Evolutionary conservation across 768 basidiomycete genomes (phyloP), one percentile per base, ranked within the genome.

Genomic region (Gyrodon lividus): DNA sequence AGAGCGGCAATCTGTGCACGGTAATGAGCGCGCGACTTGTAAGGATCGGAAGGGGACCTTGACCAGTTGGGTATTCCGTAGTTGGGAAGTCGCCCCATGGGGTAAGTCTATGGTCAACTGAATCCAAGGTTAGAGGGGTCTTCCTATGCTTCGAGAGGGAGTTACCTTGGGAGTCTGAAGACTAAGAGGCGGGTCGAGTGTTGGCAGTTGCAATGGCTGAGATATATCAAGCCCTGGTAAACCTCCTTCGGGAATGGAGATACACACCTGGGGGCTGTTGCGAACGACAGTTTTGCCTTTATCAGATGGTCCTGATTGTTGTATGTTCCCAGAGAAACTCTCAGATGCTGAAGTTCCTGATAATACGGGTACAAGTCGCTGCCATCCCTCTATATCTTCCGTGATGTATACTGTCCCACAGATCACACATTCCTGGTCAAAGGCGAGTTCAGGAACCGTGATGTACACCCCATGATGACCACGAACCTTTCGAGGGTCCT

Each of bases 341-440:
- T 57, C 56, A 33, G 43, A 16, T 24, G 44, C 20, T 10, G 49
- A 49, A 12, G 33, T 30, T 34, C 45, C 45, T 12, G 61, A 49
- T 10, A 59, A 53, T 24, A 60, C 57, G 43, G 72, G 65, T 40
- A 80, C 62, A 30, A 83, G 68, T 17, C 58, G 71, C 56, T 78
- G 77, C 56, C 74, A 66, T 30, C 81, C 84, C 54, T 75, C 68
- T 55, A 71, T 70, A 62, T 83, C 82, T 60, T 84, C 79, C 13
- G 76, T 74, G 24, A 78, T 54, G 68, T 87, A 91, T 17, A 81
- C 69, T n/a, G 71, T 74, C 34, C 77, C 77, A 65, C 89, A 92
- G 51, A 88, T 75, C 23, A 92, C 89, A 59, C 89, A 92, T 74
- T 89, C 87, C 89, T 90, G 53, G 19, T 52, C 20, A 28, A 46